phyloP scores from a whole-genome alignment of 2,329 filamentous ascomycete genomes.

The Lanzia echinophila region DNA sequence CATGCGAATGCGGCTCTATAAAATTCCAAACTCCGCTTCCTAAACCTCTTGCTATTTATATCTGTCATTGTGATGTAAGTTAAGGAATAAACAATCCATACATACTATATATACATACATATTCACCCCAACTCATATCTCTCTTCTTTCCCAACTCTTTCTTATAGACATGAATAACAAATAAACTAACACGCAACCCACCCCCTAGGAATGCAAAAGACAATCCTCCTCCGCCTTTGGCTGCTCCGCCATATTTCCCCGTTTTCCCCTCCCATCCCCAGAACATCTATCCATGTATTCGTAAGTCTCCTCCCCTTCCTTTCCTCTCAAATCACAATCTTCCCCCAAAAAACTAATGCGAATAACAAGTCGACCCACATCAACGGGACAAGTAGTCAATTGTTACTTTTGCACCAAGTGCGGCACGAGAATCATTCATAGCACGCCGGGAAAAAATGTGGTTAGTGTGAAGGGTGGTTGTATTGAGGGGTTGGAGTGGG shows the following conservation, averaged over 20 bases:
- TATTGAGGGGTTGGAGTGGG: constrained; percentile 56
- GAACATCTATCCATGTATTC: not conserved
- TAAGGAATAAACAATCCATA: not conserved
- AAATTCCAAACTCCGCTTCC: constrained; percentile 4
- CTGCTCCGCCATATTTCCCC: constrained; percentile 6
- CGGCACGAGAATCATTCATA: constrained; percentile 59
- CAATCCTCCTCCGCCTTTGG: constrained; percentile 7
- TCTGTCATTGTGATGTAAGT: constrained; percentile 8
- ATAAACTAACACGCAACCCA: not conserved
- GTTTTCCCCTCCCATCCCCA: not conserved
- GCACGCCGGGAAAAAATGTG: constrained; percentile 51
- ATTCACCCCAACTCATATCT: no score
- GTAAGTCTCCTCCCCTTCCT: constrained; percentile 1
- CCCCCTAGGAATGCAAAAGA: not conserved
- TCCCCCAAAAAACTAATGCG: no score
- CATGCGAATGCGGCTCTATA: constrained; percentile 4
- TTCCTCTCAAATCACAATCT: not conserved
- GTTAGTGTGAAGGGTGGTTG: constrained; percentile 63
- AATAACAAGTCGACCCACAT: constrained; percentile 53
- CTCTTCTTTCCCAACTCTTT: no score
- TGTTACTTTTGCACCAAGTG: constrained; percentile 63
- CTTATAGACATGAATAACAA: no score
- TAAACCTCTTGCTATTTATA: constrained; percentile 6
- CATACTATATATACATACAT: no score
- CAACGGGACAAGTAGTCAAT: constrained; percentile 49